phyloP scores from a whole-genome alignment of 352 stramenopile species.

The Peronosclerospora sorghi region DNA sequence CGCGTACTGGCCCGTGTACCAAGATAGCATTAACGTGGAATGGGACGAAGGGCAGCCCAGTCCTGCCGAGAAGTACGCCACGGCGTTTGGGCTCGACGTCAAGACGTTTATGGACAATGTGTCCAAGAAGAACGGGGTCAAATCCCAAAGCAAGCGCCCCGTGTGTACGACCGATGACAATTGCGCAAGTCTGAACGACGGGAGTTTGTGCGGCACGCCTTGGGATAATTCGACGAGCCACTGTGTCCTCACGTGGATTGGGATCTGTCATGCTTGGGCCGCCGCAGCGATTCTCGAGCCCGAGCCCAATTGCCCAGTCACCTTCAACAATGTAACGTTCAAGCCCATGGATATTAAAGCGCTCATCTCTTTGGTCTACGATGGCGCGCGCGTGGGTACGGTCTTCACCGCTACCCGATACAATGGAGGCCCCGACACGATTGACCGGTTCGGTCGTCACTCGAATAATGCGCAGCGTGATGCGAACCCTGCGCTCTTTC shows the following conservation, averaged over 20 bases:
- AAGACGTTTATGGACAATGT: slow-evolving; percentile 26
- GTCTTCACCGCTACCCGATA: slow-evolving; percentile 32
- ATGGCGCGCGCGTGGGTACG: slow-evolving; percentile 14
- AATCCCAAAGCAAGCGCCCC: background rate
- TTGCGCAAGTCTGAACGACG: background rate
- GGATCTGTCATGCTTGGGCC: slow-evolving; percentile 41
- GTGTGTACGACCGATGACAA: background rate
- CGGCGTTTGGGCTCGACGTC: slow-evolving; percentile 27
- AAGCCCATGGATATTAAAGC: slow-evolving; percentile 37
- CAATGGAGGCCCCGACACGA: slow-evolving; percentile 16
- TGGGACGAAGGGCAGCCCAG: slow-evolving; percentile 10
- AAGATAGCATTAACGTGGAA: slow-evolving; percentile 55
- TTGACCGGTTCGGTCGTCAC: slow-evolving; percentile 32
- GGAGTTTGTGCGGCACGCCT: background rate
- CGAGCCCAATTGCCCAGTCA: slow-evolving; percentile 34
- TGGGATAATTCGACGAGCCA: background rate
- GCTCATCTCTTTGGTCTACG: slow-evolving; percentile 29
- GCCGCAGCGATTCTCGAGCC: slow-evolving; percentile 27
- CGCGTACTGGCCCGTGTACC: slow-evolving; percentile 54
- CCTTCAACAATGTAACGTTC: slow-evolving; percentile 35
- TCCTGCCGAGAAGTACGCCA: slow-evolving; percentile 38
- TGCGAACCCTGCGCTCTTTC: slow-evolving; percentile 35
- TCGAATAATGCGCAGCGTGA: slow-evolving; percentile 26
- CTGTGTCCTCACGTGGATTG: slow-evolving; percentile 28
- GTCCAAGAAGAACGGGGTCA: slow-evolving; percentile 23